Conservation (phyloP, 1,139 yeast genomes). For the Yamadazyma sp. region DNA sequence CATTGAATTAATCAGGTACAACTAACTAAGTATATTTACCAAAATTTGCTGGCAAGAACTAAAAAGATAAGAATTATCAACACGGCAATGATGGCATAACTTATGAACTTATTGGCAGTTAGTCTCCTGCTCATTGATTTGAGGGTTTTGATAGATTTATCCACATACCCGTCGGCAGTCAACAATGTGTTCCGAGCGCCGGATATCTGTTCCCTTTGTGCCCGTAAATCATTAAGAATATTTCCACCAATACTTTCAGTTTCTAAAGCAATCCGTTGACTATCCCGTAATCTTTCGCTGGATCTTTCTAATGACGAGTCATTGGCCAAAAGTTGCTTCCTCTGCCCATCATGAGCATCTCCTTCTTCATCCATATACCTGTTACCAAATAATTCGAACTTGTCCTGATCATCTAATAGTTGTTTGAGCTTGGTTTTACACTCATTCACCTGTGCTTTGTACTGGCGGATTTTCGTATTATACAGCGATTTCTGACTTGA, state of each 20-base stretch:
- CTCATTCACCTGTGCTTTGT: conserved; percentile 59
- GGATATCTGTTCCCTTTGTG: conserved; percentile 89
- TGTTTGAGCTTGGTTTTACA: conserved; percentile 52
- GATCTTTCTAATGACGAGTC: conserved; percentile 82
- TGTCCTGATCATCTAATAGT: conserved; percentile 61
- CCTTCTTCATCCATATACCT: conserved; percentile 34
- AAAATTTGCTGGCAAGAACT: conserved; percentile 84
- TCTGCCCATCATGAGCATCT: conserved; percentile 59
- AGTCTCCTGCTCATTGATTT: conserved; percentile 90
- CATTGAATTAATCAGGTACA: no score
- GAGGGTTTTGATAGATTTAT: conserved; percentile 81
- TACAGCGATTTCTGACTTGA: conserved; percentile 65
- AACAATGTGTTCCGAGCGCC: conserved; percentile 81
- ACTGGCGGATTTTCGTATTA: conserved; percentile 71
- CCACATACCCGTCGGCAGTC: conserved; percentile 93
- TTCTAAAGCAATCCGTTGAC: conserved; percentile 88
- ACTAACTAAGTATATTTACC: no score
- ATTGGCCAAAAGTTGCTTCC: conserved; percentile 77
- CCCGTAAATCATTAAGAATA: conserved; percentile 81
- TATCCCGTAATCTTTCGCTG: conserved; percentile 79
- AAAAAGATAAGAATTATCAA: conserved; percentile 78
- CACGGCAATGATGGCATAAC: conserved; percentile 93
- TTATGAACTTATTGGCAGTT: conserved; percentile 92
- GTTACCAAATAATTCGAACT: conserved; percentile 67
- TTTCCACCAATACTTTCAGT: conserved; percentile 92